These are phyloP conservation scores for Collybia sordida DNA, from an alignment of 768 basidiomycete species.

Conservation along the genomic window DNA sequence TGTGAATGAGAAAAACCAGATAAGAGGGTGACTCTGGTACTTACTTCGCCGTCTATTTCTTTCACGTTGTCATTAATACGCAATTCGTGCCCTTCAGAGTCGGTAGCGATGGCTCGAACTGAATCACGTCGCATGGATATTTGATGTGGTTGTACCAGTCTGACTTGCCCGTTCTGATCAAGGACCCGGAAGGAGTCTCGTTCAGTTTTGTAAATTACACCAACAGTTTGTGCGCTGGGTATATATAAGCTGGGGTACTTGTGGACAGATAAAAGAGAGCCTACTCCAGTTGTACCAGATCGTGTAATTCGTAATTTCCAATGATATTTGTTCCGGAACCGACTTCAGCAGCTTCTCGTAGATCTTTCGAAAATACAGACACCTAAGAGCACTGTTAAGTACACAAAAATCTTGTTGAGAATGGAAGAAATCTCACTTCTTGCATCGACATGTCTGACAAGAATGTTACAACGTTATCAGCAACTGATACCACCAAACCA, in stretches of 20 bases:
- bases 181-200: slow-evolving; percentile 94
- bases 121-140: slow-evolving; percentile 90
- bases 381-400: slow-evolving; percentile 49
- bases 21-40: slow-evolving; percentile 17
- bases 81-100: slow-evolving; percentile 86
- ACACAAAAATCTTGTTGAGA: slow-evolving; percentile 6
- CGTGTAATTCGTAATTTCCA: slow-evolving; percentile 94
- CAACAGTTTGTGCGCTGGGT: slow-evolving; percentile 83
- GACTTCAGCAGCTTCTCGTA: slow-evolving; percentile 96
- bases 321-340: slow-evolving; percentile 89
- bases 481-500: slow-evolving; percentile 90
- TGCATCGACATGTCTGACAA: slow-evolving; percentile 97
- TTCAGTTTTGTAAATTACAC: slow-evolving; percentile 97
- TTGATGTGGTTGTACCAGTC: slow-evolving; percentile 89
- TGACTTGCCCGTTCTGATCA: slow-evolving; percentile 90
- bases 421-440: slow-evolving; percentile 57
- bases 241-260: slow-evolving; percentile 8
- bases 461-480: slow-evolving; percentile 92
- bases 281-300: slow-evolving; percentile 95
- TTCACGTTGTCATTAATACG: slow-evolving; percentile 89
- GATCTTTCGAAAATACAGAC: slow-evolving; percentile 95
- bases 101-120: slow-evolving; percentile 80
- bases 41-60: slow-evolving; percentile 85
- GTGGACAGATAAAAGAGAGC: slow-evolving; percentile 26
- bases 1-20: slow-evolving; percentile 6